phyloP scores from a whole-genome alignment of 495 filamentous ascomycete species.

The Neurospora africana region DNA sequence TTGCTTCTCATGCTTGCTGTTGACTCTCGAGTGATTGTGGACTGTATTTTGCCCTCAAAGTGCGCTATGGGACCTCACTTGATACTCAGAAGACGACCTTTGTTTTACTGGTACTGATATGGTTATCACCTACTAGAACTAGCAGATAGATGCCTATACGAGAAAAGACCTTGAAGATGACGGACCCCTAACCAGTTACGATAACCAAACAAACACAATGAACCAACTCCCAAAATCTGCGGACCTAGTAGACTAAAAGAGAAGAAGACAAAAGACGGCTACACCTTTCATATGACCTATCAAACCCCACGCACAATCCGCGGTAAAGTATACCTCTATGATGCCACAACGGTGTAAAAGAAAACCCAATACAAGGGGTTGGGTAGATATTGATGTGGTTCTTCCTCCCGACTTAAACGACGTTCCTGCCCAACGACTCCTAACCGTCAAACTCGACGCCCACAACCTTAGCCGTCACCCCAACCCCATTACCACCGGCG shows the following conservation, averaged over 20 bases:
- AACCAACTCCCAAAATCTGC: not conserved
- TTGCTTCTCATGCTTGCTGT: not conserved
- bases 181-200: not conserved
- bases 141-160: not conserved
- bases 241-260: not conserved
- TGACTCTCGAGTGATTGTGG: not conserved
- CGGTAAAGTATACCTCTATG: not conserved
- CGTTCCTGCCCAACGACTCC: conserved; percentile 1
- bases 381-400: not conserved
- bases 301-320: not conserved
- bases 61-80: not conserved
- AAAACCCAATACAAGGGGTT: not conserved
- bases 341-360: not conserved
- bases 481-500: conserved; percentile 10
- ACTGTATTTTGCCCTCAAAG: not conserved
- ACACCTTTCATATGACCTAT: not conserved
- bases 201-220: not conserved
- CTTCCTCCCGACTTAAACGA: not conserved
- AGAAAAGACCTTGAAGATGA: not conserved
- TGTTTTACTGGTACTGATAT: not conserved
- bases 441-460: conserved; percentile 29
- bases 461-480: conserved; percentile 21
- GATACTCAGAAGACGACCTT: too few relatives aligned
- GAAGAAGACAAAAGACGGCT: not conserved
- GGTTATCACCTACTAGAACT: not conserved